Evolutionary conservation across 805 yeast species (phyloP), one percentile per base, ranked within the genome.

Genomic region (Cyberlindnera mrakii): DNA sequence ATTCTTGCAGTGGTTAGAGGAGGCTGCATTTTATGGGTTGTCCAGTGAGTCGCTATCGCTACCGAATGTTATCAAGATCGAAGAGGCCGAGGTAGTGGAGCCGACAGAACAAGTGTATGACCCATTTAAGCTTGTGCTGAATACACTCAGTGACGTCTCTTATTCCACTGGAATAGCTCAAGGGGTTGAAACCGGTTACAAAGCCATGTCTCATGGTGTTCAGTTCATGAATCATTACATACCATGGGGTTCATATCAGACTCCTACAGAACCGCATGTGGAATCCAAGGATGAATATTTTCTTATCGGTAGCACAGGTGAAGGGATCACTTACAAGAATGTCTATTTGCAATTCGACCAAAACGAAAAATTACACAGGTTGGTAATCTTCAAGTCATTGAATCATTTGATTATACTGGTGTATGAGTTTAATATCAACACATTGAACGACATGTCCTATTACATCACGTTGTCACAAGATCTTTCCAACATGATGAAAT

Each of bases 51-150:
- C 36, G 4, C 32, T 56, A 5, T 29, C 49, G 3, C 40, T 46
- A 13, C 42, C 50, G 6, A 47, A 50, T 47, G 55, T 50, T 29
- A 58, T 14, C 57, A 68, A 50, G 45, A 14, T 13, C 1, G 45
- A 56, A 18, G 62, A 57, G 46, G 14, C 9, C 6, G 14, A 18
- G 5, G 6, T 9, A 16, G 14, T 11, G 23, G 20, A 17, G 9
- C 25, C 16, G 10, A 17, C 19, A 14, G 41, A 39, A 19, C 27
- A 25, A 19, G 20, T 53, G 48, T 40, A 58, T 53, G 60, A 58
- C 35, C 62, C 62, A 7, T 57, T 58, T 44, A 52, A 50, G 37
- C n/a, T 55, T 13, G 50, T 52, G 7, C 47, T 46, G 41, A 40
- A 48, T 4, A 53, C 61, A 0, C 29, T 57, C 5, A 47, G 49